Evolutionary conservation across 106 monocot species (phyloP).

Genomic region (Alisma plantagoaquatica): DNA sequence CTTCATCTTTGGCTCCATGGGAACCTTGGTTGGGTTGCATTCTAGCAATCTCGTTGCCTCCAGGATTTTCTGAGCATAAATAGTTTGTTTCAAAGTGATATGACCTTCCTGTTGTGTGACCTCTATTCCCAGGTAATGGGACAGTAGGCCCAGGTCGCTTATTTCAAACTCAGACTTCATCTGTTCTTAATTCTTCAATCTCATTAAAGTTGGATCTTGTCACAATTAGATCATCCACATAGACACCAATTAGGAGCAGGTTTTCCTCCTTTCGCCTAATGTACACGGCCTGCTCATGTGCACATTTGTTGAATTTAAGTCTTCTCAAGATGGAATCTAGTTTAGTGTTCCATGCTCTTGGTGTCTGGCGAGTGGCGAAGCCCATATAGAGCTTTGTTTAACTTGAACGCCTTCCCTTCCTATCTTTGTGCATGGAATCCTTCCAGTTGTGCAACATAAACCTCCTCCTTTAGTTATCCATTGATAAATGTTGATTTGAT

Average conservation of each 20-base stretch:
- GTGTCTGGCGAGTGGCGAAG: slow-evolving; percentile 7
- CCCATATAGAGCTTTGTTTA: slow-evolving; percentile 5
- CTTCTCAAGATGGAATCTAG: not conserved
- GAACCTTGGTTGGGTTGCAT: slow-evolving; percentile 10
- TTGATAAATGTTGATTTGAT: slow-evolving; percentile 8
- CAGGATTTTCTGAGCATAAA: slow-evolving; percentile 13
- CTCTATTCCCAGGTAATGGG: slow-evolving; percentile 7
- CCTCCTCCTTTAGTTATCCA: slow-evolving; percentile 2
- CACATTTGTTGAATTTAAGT: not conserved
- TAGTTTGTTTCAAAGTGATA: slow-evolving; percentile 2
- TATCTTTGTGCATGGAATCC: not conserved
- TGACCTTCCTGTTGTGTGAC: slow-evolving; percentile 1
- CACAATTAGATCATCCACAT: not conserved
- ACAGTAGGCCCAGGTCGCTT: slow-evolving; percentile 1
- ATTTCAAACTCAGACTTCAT: slow-evolving; percentile 3
- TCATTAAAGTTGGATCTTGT: not conserved
- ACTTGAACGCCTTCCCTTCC: slow-evolving; percentile 1
- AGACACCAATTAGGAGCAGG: not conserved
- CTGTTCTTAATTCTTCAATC: slow-evolving; percentile 1
- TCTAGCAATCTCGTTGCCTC: not conserved
- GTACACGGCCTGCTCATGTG: slow-evolving; percentile 2
- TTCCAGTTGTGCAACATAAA: slow-evolving; percentile 1
- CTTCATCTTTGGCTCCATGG: slow-evolving; percentile 4
- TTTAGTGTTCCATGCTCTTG: slow-evolving; percentile 5
- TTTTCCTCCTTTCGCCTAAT: not conserved